phyloP scores from a whole-genome alignment of 192 early-diverging fungal genomes.

The Umbelopsis ramanniana region DNA sequence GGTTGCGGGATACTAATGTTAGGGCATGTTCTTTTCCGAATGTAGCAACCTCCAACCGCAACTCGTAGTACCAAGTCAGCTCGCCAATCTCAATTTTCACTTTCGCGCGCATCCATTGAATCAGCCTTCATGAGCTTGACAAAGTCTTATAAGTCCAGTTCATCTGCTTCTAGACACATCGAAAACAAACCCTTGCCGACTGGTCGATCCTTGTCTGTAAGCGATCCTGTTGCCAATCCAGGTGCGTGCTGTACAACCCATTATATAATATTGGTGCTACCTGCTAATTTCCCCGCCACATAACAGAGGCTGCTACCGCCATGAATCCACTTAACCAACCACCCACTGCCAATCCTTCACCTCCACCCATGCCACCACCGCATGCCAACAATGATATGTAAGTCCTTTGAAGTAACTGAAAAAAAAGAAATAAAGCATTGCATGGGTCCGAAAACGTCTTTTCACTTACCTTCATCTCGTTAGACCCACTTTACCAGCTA shows the following conservation, averaged over 20 bases:
- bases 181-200: slow-evolving; percentile 13
- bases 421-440: too few species aligned
- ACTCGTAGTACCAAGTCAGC: slow-evolving; percentile 17
- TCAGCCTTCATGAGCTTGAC: slow-evolving; percentile 31
- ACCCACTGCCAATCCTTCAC: slow-evolving; percentile 18
- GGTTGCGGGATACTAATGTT: background rate
- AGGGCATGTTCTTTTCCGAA: slow-evolving; percentile 9
- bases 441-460: too few species aligned
- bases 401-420: too few species aligned
- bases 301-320: slow-evolving; percentile 54
- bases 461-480: too few species aligned
- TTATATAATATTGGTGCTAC: slow-evolving; percentile 20
- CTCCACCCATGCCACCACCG: slow-evolving; percentile 9
- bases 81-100: slow-evolving; percentile 17
- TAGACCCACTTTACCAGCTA: slow-evolving; percentile 50
- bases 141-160: slow-evolving; percentile 23
- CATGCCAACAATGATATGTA: slow-evolving; percentile 16
- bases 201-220: slow-evolving; percentile 37
- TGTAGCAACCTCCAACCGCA: slow-evolving; percentile 17
- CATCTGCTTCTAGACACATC: slow-evolving; percentile 14
- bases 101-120: slow-evolving; percentile 28
- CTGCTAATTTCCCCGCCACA: background rate
- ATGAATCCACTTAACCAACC: slow-evolving; percentile 57
- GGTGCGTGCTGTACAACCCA: slow-evolving; percentile 34
- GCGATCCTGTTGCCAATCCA: slow-evolving; percentile 50